phyloP scores from a whole-genome alignment of 768 basidiomycete genomes.

The Candolleomyces efflorescens region DNA sequence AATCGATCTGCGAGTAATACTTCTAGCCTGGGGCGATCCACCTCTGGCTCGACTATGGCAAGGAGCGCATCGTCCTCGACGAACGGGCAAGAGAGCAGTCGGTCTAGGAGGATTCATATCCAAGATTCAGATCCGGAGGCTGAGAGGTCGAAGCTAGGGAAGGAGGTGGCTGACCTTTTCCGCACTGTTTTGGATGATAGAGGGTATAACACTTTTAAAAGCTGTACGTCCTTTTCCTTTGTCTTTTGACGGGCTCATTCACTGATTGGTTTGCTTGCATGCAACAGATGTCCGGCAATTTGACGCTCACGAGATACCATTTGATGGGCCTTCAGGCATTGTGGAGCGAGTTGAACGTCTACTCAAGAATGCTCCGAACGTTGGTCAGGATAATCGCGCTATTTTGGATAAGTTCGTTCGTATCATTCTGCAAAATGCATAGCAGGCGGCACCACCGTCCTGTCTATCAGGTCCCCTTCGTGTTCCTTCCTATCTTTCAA shows the following conservation, averaged over 20 bases:
- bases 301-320: constrained; percentile 69
- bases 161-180: constrained; percentile 46
- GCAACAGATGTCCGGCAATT: constrained; percentile 65
- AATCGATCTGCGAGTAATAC: constrained; percentile 27
- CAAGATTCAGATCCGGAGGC: constrained; percentile 15
- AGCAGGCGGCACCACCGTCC: constrained; percentile 3
- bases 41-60: constrained; percentile 21
- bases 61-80: constrained; percentile 16
- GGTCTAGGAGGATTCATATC: constrained; percentile 13
- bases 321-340: constrained; percentile 71
- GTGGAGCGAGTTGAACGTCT: constrained; percentile 60
- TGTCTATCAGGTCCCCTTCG: background rate
- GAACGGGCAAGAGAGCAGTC: constrained; percentile 16
- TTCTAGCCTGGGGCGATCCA: constrained; percentile 21
- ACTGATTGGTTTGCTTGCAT: background rate
- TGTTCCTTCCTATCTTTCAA: background rate
- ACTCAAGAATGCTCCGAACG: constrained; percentile 45
- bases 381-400: constrained; percentile 41
- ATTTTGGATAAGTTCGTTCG: constrained; percentile 59
- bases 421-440: constrained; percentile 53
- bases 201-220: constrained; percentile 52
- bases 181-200: constrained; percentile 41
- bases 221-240: constrained; percentile 44
- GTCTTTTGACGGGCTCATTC: constrained; percentile 3
- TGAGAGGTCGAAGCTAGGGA: constrained; percentile 36